Percentiles rank a stretch among this genome's conserved stretches.
These are phyloP conservation scores for Rhodomyrtus tomentosa DNA, from an alignment of 345 rosid species.

Conservation along the genomic window DNA sequence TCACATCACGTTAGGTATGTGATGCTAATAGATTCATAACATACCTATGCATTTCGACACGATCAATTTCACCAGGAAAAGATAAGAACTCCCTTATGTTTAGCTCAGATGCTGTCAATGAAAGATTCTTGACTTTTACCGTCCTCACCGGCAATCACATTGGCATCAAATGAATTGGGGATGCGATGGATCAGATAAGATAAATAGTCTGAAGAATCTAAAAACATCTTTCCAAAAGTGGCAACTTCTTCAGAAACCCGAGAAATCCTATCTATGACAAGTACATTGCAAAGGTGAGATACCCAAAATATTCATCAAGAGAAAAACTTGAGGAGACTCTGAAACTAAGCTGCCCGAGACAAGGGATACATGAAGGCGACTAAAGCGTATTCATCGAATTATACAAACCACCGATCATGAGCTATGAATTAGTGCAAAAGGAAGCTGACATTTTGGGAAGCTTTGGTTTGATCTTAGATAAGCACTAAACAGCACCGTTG, in stretches of 20 bases:
- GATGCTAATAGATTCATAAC: constrained; percentile 2
- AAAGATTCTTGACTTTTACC: constrained; percentile 68
- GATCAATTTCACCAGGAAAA: constrained; percentile 78
- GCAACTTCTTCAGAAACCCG: neutral
- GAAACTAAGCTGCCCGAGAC: neutral
- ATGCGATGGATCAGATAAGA: neutral
- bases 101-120: constrained; percentile 55
- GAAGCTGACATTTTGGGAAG: neutral
- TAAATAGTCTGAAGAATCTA: neutral
- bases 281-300: neutral
- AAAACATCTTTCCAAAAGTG: neutral
- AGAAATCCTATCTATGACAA: neutral
- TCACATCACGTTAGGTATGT: neutral
- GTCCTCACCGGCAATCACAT: constrained; percentile 35
- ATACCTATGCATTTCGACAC: constrained; percentile 53
- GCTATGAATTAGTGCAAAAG: neutral
- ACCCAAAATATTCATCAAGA: neutral
- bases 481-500: neutral
- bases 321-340: neutral
- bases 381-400: neutral
- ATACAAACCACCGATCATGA: neutral
- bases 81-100: constrained; percentile 91
- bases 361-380: neutral
- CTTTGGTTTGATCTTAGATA: neutral
- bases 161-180: neutral